Percentiles rank a stretch among this genome's conserved stretches.
Conservation (phyloP, 345 rosid species). For the Sisymbrium irio region DNA sequence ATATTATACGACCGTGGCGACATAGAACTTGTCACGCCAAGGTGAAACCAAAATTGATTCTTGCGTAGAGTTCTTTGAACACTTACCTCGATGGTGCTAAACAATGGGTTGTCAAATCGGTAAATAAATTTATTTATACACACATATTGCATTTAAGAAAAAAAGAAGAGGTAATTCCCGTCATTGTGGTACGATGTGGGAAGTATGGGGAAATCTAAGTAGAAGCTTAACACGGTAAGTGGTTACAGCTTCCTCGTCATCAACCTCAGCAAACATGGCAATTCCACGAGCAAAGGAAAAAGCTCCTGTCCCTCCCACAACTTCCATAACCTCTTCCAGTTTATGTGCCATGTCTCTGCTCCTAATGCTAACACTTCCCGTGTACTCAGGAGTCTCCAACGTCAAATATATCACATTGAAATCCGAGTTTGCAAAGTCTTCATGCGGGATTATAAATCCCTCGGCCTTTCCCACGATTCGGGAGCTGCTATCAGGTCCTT, state of each 20-base stretch:
- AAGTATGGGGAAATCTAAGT: constrained; percentile 56
- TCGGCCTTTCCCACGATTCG: constrained; percentile 65
- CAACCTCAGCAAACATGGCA: constrained; percentile 50
- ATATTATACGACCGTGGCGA: no score
- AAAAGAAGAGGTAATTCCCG: background rate
- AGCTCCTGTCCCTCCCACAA: constrained; percentile 81
- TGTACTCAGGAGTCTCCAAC: constrained; percentile 49
- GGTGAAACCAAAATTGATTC: background rate
- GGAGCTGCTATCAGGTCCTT: constrained; percentile 76
- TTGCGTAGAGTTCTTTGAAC: background rate
- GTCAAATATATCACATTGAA: constrained; percentile 72
- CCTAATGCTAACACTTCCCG: constrained; percentile 62
- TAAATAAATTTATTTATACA: background rate
- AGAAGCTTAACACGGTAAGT: constrained; percentile 76
- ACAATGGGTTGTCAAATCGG: background rate
- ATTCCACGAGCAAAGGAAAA: constrained; percentile 78
- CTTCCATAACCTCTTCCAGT: constrained; percentile 47
- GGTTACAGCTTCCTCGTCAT: constrained; percentile 17
- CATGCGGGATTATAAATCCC: constrained; percentile 67
- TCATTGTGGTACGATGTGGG: constrained; percentile 53
- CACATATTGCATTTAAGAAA: background rate
- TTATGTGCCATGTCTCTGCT: constrained; percentile 46
- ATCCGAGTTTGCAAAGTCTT: constrained; percentile 58
- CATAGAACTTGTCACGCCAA: background rate
- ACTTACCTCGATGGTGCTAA: background rate